phyloP scores from a whole-genome alignment of 2,329 filamentous ascomycete genomes.

The Rutstroemia sp. region DNA sequence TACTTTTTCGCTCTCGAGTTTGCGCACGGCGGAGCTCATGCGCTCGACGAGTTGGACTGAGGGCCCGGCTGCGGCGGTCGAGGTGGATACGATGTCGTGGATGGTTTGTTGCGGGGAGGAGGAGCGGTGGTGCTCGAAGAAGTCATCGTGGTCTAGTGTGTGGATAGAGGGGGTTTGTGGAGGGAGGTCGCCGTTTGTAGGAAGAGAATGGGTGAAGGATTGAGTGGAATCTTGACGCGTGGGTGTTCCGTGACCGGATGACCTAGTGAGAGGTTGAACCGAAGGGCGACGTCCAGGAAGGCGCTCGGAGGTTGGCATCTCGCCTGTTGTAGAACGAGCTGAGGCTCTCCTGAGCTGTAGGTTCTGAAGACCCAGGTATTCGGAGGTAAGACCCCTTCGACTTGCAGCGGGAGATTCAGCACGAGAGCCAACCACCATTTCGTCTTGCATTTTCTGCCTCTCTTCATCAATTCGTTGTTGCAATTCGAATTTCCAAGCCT shows the following conservation, averaged over 20 bases:
- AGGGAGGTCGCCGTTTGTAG: background rate
- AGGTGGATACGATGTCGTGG: slow-evolving; percentile 81
- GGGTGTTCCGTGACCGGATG: slow-evolving; percentile 26
- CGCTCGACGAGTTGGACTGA: slow-evolving; percentile 92
- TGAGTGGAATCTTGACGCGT: slow-evolving; percentile 26
- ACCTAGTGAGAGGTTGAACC: slow-evolving; percentile 17
- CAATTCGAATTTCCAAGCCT: slow-evolving; percentile 48
- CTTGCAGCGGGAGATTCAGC: slow-evolving; percentile 28
- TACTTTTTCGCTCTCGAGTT: slow-evolving; percentile 87
- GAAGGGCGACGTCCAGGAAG: slow-evolving; percentile 23
- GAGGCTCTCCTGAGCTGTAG: slow-evolving; percentile 27
- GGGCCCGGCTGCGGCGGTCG: slow-evolving; percentile 82
- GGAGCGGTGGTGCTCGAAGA: slow-evolving; percentile 45
- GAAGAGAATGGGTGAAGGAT: slow-evolving; percentile 13
- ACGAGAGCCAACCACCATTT: slow-evolving; percentile 26
- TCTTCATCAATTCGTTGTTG: slow-evolving; percentile 58
- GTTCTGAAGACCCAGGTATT: slow-evolving; percentile 32
- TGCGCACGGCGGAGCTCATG: slow-evolving; percentile 87
- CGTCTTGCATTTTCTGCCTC: slow-evolving; percentile 49
- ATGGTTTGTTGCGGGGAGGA: slow-evolving; percentile 62
- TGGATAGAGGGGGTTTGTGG: slow-evolving; percentile 22
- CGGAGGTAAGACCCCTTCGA: slow-evolving; percentile 27
- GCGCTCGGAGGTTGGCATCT: slow-evolving; percentile 17
- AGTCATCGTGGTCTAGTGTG: slow-evolving; percentile 34
- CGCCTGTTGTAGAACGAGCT: slow-evolving; percentile 25